Evolutionary conservation across 2,329 filamentous ascomycete species (phyloP).

Genomic region (Falciphora oryzae): DNA sequence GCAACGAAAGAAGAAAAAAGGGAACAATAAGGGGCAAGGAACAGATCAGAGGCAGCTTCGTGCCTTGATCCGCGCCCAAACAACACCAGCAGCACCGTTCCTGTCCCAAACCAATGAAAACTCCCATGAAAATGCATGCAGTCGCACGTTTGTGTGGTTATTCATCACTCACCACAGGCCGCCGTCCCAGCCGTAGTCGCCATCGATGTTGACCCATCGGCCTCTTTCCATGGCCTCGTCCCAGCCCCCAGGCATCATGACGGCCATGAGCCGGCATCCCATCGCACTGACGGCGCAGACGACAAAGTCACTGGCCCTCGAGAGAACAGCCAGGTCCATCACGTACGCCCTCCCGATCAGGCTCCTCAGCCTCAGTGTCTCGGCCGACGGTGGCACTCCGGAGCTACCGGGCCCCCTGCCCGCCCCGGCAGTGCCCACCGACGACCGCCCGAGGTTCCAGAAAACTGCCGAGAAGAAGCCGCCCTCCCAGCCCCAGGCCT

Average conservation of each 20-base stretch:
- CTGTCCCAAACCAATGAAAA: background rate
- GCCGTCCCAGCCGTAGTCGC: conserved; percentile 56
- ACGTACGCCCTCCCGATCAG: conserved; percentile 75
- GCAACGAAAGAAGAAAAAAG: background rate
- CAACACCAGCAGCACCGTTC: too few relatives aligned
- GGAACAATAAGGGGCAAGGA: background rate
- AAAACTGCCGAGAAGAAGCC: conserved; percentile 81
- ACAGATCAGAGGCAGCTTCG: too few relatives aligned
- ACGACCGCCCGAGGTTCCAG: conserved; percentile 63
- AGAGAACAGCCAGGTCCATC: conserved; percentile 72
- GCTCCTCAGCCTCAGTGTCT: conserved; percentile 63
- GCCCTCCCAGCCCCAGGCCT: conserved; percentile 80
- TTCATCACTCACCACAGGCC: conserved; percentile 18
- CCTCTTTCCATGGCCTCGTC: conserved; percentile 55
- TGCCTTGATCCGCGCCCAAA: too few relatives aligned
- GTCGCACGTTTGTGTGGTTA: background rate
- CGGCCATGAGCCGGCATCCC: conserved; percentile 68
- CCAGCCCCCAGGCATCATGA: conserved; percentile 73
- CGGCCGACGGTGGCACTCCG: conserved; percentile 32
- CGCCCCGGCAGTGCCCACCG: conserved; percentile 27
- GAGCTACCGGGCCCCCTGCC: background rate
- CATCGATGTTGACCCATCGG: conserved; percentile 77
- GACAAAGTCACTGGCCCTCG: conserved; percentile 60
- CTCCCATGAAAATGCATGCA: background rate
- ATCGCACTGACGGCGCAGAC: conserved; percentile 71